Evolutionary conservation across 2,329 filamentous ascomycete species (phyloP).

Genomic region (Diplodia sapinea): DNA sequence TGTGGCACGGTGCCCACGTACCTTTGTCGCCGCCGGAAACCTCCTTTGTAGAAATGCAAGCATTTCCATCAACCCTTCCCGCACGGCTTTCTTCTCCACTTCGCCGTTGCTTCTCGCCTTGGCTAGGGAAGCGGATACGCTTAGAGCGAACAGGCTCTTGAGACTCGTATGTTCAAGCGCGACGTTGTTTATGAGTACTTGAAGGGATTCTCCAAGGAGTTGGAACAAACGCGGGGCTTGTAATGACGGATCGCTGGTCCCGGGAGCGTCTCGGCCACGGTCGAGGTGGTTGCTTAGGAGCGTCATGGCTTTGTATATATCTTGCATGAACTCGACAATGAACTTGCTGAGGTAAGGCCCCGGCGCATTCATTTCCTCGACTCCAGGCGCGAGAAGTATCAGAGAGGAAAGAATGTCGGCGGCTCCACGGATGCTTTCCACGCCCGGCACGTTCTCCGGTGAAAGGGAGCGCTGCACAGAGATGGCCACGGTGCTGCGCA

Average conservation of each 20-base stretch:
- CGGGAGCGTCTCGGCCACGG: not conserved
- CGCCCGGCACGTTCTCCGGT: not conserved
- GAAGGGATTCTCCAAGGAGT: not conserved
- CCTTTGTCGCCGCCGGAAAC: not conserved
- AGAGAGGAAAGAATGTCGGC: not conserved
- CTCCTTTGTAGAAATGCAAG: not conserved
- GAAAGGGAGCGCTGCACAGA: not conserved
- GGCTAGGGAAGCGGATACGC: not conserved
- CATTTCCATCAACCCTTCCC: not conserved
- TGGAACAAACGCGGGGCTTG: not conserved
- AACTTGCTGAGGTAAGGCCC: not conserved
- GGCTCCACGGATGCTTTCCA: not conserved
- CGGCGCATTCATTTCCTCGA: too few species aligned
- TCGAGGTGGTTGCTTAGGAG: slow-evolving; percentile 8
- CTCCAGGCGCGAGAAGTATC: not conserved
- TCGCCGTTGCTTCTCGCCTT: not conserved
- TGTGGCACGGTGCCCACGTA: not conserved
- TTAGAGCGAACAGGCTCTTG: slow-evolving; percentile 7
- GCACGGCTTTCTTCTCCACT: not conserved
- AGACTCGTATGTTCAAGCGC: not conserved
- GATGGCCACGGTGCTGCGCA: not conserved
- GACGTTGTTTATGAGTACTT: not conserved
- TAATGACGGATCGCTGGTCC: not conserved
- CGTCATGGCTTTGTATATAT: not conserved
- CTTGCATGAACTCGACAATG: slow-evolving; percentile 1